Base-by-base conservation (phyloP, 768 basidiomycete genomes). In the Xerocomellus amylosporus region DNA sequence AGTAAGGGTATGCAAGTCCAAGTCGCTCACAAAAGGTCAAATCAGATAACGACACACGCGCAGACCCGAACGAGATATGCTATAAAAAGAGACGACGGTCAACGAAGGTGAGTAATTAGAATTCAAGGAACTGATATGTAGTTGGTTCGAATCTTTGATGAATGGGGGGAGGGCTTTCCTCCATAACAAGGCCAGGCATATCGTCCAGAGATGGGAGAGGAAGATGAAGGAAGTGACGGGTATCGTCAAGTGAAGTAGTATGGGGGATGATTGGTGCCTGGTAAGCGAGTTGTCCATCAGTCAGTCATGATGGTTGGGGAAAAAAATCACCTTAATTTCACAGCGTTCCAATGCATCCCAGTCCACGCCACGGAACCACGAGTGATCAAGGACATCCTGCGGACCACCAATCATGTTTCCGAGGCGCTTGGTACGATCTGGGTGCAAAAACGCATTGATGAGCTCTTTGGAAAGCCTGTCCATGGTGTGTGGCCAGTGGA, bases 351-450 rank as follows among this genome's bases (percentile, higher is more conserved):
- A 73, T 3, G 90, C 88, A 55, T 83, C 85, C 93, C 93, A 96
- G 65, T 95, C 92, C 34, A 96, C 93, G 14, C 93, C 94, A 68
- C 87, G 80, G 76, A 98, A 98, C 95, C 95, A 98, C 0, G 90
- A 83, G 70, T 98, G 95, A 49, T 86, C 83, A 59, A 95, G 80
- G 37, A 98, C 84, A 72, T 97, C 96, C 59, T 91, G 85, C 5
- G 94, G 85, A 5, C 94, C 96, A 36, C 93, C 91, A 40, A 86
- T 88, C 74, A 98, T 83, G 69, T 98, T 98, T 8, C 96, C 96
- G 24, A 98, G 74, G 39, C 97, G 83, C 69, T 95, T 90, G 53
- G 83, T 88, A 59, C 94, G 85, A 72, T 99, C 96, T 10, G 92
- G 90, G 55, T 93, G 90, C 48, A 99, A 76, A 71, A 99, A 90